A percentile compares a stretch with the other conserved stretches of the same genome.
phyloP scores from a whole-genome alignment of 1,139 yeast genomes.

The Martiniozyma asiatica region DNA sequence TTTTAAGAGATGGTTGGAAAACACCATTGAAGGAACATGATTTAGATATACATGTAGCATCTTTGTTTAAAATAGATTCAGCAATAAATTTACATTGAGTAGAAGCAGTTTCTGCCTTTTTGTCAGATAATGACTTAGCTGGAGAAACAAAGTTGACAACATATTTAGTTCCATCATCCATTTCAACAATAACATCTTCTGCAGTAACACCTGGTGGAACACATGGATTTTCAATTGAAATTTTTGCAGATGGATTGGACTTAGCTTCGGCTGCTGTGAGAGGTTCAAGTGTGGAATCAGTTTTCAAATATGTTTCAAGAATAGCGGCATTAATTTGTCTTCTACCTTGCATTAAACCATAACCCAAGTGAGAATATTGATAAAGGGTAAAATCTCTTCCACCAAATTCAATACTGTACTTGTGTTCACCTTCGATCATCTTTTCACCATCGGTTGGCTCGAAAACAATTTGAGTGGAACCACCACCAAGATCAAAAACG shows the following conservation, averaged over 20 bases:
- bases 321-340: conserved; percentile 61
- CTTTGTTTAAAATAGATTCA: conserved; percentile 74
- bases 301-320: conserved; percentile 34
- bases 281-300: conserved; percentile 20
- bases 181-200: conserved; percentile 43
- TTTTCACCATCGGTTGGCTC: conserved; percentile 61
- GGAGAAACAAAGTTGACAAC: conserved; percentile 71
- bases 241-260: conserved; percentile 29
- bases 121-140: conserved; percentile 22
- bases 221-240: conserved; percentile 64
- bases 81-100: conserved; percentile 79
- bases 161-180: conserved; percentile 36
- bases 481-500: conserved; percentile 96
- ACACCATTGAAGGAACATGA: conserved; percentile 97
- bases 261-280: conserved; percentile 23
- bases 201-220: conserved; percentile 58
- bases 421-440: conserved; percentile 82
- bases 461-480: conserved; percentile 95
- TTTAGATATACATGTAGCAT: conserved; percentile 52
- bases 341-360: conserved; percentile 91
- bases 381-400: conserved; percentile 71
- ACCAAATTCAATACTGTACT: conserved; percentile 70
- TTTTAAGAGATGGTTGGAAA: conserved; percentile 83
- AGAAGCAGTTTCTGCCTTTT: conserved; percentile 35
- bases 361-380: conserved; percentile 91